A percentile compares a stretch with the other conserved stretches of the same genome.
phyloP scores from a whole-genome alignment of 164 flowering plant genomes.

The Chimonanthus salicifolius region DNA sequence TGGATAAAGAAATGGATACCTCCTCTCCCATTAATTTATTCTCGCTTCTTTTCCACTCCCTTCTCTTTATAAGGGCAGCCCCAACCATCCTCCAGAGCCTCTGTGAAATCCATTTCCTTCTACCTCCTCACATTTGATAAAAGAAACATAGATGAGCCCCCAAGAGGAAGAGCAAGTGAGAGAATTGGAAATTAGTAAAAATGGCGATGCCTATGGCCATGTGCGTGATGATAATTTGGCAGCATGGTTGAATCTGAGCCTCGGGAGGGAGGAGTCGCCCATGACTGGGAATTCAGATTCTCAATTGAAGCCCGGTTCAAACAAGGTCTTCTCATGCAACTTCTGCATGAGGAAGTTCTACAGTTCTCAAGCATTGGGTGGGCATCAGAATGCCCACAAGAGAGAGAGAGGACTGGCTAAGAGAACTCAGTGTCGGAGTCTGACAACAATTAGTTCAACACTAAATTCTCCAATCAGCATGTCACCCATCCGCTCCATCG shows the following conservation, averaged over 20 bases:
- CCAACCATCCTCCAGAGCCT: conserved; percentile 10
- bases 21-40: conserved; percentile 13
- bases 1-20: conserved; percentile 13
- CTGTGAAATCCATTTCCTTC: conserved; percentile 6
- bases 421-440: conserved; percentile 14
- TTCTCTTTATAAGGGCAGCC: conserved; percentile 9
- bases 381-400: conserved; percentile 96
- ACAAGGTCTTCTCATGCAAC: conserved; percentile 73
- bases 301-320: conserved; percentile 27
- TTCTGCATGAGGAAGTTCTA: conserved; percentile 85
- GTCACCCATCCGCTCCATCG: conserved; percentile 16
- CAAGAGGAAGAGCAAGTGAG: conserved; percentile 19
- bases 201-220: conserved; percentile 9
- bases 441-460: conserved; percentile 1
- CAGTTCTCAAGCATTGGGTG: conserved; percentile 91
- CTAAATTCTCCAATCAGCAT: conserved; percentile 11
- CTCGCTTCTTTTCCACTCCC: conserved; percentile 6
- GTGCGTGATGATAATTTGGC: conserved; percentile 19
- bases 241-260: conserved; percentile 67
- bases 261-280: conserved; percentile 31
- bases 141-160: conserved; percentile 18
- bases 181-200: conserved; percentile 2
- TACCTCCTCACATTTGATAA: neutral
- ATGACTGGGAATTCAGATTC: conserved; percentile 11
- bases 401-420: conserved; percentile 72